Evolutionary conservation across 2,329 filamentous ascomycete species (phyloP).

Genomic region (Fusarium cyanostomum): DNA sequence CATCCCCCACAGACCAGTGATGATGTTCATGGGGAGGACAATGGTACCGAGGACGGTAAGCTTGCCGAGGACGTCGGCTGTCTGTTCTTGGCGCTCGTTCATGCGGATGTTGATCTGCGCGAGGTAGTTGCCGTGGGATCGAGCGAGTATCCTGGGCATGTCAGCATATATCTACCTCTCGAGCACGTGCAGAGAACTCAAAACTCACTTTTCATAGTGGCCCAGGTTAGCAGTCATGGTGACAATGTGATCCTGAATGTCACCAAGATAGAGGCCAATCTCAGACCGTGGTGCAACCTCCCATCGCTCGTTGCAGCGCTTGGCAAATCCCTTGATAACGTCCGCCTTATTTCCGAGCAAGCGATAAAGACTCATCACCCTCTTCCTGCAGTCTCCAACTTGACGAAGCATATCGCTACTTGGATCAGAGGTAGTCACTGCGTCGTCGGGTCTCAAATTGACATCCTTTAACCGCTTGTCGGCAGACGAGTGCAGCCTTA

Average conservation of each 20-base stretch:
- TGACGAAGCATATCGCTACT: slow-evolving; percentile 87
- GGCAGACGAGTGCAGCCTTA: slow-evolving; percentile 76
- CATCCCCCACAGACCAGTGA: slow-evolving; percentile 99
- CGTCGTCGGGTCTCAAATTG: slow-evolving; percentile 59
- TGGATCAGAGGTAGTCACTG: slow-evolving; percentile 55
- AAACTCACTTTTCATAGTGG: slow-evolving; percentile 90
- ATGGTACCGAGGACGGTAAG: slow-evolving; percentile 96
- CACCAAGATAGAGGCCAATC: slow-evolving; percentile 96
- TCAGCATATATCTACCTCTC: slow-evolving; percentile 6
- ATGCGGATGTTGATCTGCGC: slow-evolving; percentile 99
- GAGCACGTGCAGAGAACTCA: slow-evolving; percentile 48
- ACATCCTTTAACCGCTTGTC: slow-evolving; percentile 54
- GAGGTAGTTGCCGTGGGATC: slow-evolving; percentile 96
- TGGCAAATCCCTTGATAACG: slow-evolving; percentile 98
- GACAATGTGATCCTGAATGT: slow-evolving; percentile 99
- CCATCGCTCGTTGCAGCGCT: slow-evolving; percentile 98
- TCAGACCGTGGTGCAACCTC: slow-evolving; percentile 93
- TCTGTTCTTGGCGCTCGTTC: slow-evolving; percentile 97
- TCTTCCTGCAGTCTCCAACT: slow-evolving; percentile 94
- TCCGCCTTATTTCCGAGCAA: slow-evolving; percentile 97
- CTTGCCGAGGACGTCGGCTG: slow-evolving; percentile 92
- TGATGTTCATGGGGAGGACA: slow-evolving; percentile 98
- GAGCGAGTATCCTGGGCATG: slow-evolving; percentile 76
- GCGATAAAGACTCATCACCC: slow-evolving; percentile 95
- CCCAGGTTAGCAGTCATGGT: slow-evolving; percentile 97